Conservation (phyloP, 2,329 filamentous ascomycete genomes). For the Aspergillus cejpii region DNA sequence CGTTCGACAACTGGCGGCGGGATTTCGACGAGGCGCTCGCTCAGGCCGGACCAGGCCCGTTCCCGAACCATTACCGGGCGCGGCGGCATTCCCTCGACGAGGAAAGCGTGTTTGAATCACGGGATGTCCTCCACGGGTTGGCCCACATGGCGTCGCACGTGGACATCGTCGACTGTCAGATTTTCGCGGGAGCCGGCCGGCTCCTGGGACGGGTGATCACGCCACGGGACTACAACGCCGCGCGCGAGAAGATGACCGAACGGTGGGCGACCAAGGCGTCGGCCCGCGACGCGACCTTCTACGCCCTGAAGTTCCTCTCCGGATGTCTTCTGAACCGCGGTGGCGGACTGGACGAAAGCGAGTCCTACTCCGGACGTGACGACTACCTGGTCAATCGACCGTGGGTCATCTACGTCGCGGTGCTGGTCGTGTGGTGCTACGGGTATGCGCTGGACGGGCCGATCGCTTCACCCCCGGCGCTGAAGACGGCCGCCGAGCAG, state of each 20-base stretch:
- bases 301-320: constrained; percentile 79
- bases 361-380: constrained; percentile 69
- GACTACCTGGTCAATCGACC: constrained; percentile 86
- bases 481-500: constrained; percentile 58
- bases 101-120: constrained; percentile 75
- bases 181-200: constrained; percentile 81
- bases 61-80: constrained; percentile 18
- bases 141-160: constrained; percentile 98
- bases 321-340: constrained; percentile 62
- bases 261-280: constrained; percentile 82
- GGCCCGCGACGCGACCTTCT: constrained; percentile 85
- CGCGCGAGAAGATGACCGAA: constrained; percentile 76
- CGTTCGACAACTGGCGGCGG: constrained; percentile 88
- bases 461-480: constrained; percentile 47
- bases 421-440: constrained; percentile 90
- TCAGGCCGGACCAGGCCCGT: constrained; percentile 35
- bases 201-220: constrained; percentile 82
- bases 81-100: constrained; percentile 44
- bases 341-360: constrained; percentile 23
- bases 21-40: constrained; percentile 80
- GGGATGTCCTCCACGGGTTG: constrained; percentile 83
- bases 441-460: constrained; percentile 85
- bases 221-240: constrained; percentile 69
- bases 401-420: constrained; percentile 92
- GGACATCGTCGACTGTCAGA: constrained; percentile 94